Conservation (phyloP, 352 stramenopile species). For the Aphanomyces astaci region DNA sequence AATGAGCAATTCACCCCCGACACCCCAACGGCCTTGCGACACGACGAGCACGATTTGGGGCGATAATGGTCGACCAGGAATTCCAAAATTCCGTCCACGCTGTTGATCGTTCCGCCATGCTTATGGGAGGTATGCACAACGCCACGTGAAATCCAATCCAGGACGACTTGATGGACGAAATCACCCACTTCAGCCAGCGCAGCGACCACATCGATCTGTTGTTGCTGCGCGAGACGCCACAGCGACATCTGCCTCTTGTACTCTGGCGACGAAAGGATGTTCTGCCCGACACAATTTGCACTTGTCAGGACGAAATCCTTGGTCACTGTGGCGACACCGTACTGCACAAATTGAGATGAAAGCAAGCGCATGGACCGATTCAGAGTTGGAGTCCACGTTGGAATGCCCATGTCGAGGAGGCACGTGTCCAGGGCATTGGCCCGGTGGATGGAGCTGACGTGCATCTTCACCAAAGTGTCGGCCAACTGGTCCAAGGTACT, state of each 20-base stretch:
- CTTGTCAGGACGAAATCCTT: neutral
- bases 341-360: neutral
- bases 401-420: neutral
- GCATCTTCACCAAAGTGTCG: constrained; percentile 9
- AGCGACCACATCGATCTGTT: neutral
- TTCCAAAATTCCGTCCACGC: neutral
- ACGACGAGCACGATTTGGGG: neutral
- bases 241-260: neutral
- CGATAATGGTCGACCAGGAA: neutral
- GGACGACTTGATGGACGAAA: neutral
- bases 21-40: neutral
- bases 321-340: neutral
- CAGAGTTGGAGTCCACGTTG: neutral
- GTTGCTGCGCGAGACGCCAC: neutral
- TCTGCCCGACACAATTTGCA: neutral
- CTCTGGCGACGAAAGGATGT: neutral
- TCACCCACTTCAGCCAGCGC: neutral
- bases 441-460: neutral
- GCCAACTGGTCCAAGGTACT: constrained; percentile 14
- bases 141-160: neutral
- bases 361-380: constrained; percentile 5
- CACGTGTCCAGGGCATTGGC: neutral
- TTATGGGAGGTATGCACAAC: neutral
- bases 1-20: neutral
- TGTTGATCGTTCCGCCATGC: neutral